Evolutionary conservation across 2,329 filamentous ascomycete species (phyloP).

Genomic region (Tolypocladium paradoxum): DNA sequence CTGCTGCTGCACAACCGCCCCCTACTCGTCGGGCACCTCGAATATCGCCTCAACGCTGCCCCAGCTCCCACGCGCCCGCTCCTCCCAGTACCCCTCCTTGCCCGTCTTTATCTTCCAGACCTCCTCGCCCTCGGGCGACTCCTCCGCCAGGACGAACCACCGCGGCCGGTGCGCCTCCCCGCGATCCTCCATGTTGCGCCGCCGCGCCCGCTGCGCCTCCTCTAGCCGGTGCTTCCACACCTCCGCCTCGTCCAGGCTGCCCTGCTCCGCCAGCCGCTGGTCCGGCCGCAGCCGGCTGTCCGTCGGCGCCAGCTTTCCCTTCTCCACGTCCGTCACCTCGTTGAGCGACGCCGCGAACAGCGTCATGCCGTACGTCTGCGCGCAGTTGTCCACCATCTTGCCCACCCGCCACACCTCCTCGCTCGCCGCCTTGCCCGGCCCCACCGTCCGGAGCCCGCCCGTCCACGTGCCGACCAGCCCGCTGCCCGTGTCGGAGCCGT

Average conservation of each 20-base stretch:
- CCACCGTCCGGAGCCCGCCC: constrained; percentile 52
- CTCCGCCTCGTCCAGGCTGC: constrained; percentile 76
- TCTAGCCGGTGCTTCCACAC: constrained; percentile 72
- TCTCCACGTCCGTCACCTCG: constrained; percentile 73
- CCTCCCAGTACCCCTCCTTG: constrained; percentile 91
- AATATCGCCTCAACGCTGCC: constrained; percentile 42
- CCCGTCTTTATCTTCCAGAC: constrained; percentile 68
- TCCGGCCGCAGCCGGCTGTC: constrained; percentile 80
- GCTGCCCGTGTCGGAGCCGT: constrained; percentile 54
- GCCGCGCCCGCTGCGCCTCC: constrained; percentile 67
- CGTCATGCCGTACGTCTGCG: constrained; percentile 79
- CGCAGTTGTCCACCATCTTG: constrained; percentile 64
- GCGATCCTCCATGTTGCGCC: constrained; percentile 63
- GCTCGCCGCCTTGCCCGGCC: constrained; percentile 48
- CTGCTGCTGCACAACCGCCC: neutral
- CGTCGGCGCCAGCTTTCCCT: constrained; percentile 63
- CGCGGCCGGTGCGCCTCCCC: constrained; percentile 63
- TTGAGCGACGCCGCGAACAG: constrained; percentile 79
- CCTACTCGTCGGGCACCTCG: constrained; percentile 16
- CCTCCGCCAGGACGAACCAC: constrained; percentile 74
- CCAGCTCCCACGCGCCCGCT: constrained; percentile 61
- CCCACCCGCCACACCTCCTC: constrained; percentile 72
- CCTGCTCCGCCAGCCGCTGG: constrained; percentile 73
- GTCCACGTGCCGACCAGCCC: constrained; percentile 83
- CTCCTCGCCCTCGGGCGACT: constrained; percentile 49